A percentile compares a stretch with the other conserved stretches of the same genome.
These are phyloP conservation scores for Termitomyces sp. DNA, from an alignment of 768 basidiomycete species.

Conservation along the genomic window DNA sequence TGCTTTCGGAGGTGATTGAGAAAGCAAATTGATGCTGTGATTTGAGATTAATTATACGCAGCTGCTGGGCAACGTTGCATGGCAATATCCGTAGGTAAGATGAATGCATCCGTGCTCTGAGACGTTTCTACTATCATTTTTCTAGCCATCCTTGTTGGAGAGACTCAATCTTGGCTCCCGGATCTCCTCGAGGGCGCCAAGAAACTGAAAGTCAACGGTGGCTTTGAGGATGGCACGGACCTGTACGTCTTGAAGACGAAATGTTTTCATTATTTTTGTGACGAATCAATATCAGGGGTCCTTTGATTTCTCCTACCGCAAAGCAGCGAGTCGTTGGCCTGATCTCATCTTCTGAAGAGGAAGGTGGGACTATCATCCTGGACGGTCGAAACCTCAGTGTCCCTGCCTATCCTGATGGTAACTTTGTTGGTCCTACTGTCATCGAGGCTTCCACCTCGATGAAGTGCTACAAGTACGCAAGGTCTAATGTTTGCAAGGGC, in stretches of 20 bases:
- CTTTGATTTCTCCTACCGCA: conserved; percentile 77
- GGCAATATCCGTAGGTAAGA: conserved; percentile 86
- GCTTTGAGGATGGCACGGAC: conserved; percentile 85
- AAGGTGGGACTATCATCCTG: conserved; percentile 83
- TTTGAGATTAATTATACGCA: conserved; percentile 19
- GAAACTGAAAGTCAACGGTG: conserved; percentile 78
- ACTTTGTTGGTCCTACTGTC: conserved; percentile 92
- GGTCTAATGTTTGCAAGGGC: neutral
- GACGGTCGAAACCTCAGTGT: conserved; percentile 76
- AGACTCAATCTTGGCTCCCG: conserved; percentile 74
- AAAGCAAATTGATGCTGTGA: conserved; percentile 2
- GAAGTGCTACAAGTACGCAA: conserved; percentile 77
- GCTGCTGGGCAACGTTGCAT: conserved; percentile 98
- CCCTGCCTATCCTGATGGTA: conserved; percentile 75
- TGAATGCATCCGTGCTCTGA: neutral
- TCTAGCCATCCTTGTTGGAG: conserved; percentile 76
- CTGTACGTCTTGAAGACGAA: conserved; percentile 36
- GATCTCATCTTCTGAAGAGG: conserved; percentile 65
- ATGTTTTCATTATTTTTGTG: neutral
- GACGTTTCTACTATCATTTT: neutral
- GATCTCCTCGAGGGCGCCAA: conserved; percentile 80
- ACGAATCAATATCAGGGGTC: conserved; percentile 42
- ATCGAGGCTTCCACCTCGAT: conserved; percentile 79
- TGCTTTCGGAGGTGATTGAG: conserved; percentile 72
- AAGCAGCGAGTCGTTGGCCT: conserved; percentile 72